A percentile compares a stretch with the other conserved stretches of the same genome.
Evolutionary conservation across 2,329 filamentous ascomycete species (phyloP).

Genomic region (Ceratocystiopsis minuta): DNA sequence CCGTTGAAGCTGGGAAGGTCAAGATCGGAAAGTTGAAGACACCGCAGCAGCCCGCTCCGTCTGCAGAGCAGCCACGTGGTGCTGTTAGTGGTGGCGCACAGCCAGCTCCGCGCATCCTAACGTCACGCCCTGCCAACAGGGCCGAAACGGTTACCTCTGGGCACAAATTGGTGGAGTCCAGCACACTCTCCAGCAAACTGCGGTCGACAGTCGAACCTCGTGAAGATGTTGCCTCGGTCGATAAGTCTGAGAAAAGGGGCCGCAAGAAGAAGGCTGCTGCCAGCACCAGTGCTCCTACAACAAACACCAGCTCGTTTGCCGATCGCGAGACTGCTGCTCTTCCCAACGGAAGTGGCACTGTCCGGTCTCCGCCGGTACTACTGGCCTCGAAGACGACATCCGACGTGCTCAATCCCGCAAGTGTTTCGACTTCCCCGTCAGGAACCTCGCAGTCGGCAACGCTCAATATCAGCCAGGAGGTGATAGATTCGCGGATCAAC

Average conservation of each 20-base stretch:
- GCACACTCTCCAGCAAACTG: conserved; percentile 12
- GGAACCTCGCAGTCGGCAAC: neutral
- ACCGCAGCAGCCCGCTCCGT: conserved; percentile 18
- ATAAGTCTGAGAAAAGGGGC: conserved; percentile 44
- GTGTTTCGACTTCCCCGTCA: neutral
- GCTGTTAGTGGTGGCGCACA: too few relatives aligned
- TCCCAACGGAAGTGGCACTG: conserved; percentile 1
- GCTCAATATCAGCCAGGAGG: conserved; percentile 17
- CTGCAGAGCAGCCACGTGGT: neutral
- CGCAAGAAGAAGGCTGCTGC: conserved; percentile 47
- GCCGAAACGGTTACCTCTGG: too few relatives aligned
- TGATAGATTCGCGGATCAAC: conserved; percentile 34
- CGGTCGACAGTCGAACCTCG: conserved; percentile 28
- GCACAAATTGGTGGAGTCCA: too few relatives aligned
- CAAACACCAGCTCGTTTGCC: neutral
- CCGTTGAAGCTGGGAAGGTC: conserved; percentile 54
- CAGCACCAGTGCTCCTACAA: neutral
- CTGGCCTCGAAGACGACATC: too few relatives aligned
- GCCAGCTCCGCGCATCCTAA: conserved; percentile 14
- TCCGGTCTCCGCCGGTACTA: neutral
- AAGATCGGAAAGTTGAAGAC: conserved; percentile 52
- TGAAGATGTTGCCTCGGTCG: conserved; percentile 22
- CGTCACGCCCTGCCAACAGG: conserved; percentile 7
- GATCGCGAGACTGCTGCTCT: neutral
- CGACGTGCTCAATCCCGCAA: too few relatives aligned